These are phyloP conservation scores for Fusarium compactum DNA, from an alignment of 2,329 filamentous ascomycete genomes.

Conservation along the genomic window DNA sequence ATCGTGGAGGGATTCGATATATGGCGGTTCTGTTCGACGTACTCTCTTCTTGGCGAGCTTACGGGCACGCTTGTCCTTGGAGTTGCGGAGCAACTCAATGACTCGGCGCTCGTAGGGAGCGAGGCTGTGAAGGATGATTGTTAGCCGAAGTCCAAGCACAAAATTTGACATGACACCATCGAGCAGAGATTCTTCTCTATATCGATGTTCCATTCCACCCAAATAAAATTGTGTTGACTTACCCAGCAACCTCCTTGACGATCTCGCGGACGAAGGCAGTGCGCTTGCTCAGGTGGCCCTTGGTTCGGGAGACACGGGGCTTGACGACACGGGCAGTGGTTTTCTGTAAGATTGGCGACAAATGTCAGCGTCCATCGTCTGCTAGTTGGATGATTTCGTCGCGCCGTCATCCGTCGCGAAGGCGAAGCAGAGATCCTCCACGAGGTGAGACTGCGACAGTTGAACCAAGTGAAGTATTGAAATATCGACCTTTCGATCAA, in stretches of 20 bases:
- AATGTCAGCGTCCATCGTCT: constrained; percentile 74
- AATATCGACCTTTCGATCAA: neutral
- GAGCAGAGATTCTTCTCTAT: neutral
- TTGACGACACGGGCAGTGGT: constrained; percentile 83
- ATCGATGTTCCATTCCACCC: neutral
- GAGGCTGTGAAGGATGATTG: constrained; percentile 64
- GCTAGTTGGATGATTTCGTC: constrained; percentile 49
- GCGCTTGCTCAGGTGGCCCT: constrained; percentile 96
- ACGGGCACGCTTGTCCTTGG: constrained; percentile 98
- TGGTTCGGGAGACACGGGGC: constrained; percentile 84
- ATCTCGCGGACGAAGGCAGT: constrained; percentile 97
- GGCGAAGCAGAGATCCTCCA: constrained; percentile 75
- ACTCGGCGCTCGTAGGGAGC: constrained; percentile 98
- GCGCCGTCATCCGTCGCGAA: constrained; percentile 45
- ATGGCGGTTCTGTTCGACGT: constrained; percentile 57
- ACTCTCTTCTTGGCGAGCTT: constrained; percentile 99
- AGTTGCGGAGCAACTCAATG: constrained; percentile 98
- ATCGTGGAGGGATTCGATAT: neutral
- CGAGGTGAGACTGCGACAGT: constrained; percentile 73
- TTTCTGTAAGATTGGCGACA: constrained; percentile 71
- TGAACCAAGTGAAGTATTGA: neutral
- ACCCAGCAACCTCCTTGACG: constrained; percentile 98
- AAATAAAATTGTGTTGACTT: constrained; percentile 57
- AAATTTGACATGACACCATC: neutral
- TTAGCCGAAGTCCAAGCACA: constrained; percentile 44